phyloP scores from a whole-genome alignment of 495 filamentous ascomycete genomes.

The Glarea lozoyensis region DNA sequence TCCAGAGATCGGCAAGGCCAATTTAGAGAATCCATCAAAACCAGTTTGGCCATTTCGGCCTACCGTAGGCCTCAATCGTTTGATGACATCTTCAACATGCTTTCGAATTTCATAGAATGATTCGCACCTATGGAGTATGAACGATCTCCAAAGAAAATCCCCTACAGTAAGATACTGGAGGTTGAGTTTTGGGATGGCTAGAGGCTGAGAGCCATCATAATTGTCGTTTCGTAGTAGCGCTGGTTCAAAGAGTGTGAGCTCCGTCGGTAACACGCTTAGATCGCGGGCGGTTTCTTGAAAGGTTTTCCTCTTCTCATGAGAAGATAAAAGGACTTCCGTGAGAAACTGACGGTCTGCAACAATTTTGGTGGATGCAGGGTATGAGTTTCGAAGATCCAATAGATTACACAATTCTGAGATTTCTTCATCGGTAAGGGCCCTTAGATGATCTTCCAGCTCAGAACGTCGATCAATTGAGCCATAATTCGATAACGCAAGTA shows the following conservation, averaged over 20 bases:
- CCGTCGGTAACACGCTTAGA: slow-evolving; percentile 72
- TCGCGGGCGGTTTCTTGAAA: slow-evolving; percentile 74
- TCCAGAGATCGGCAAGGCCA: slow-evolving; percentile 81
- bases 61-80: slow-evolving; percentile 65
- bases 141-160: slow-evolving; percentile 90
- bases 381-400: slow-evolving; percentile 70
- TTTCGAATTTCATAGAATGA: slow-evolving; percentile 91
- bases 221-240: slow-evolving; percentile 76
- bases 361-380: slow-evolving; percentile 62
- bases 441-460: slow-evolving; percentile 73
- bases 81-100: slow-evolving; percentile 74
- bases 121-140: slow-evolving; percentile 82
- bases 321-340: slow-evolving; percentile 67
- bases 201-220: slow-evolving; percentile 80
- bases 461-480: slow-evolving; percentile 70
- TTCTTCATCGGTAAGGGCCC: slow-evolving; percentile 62
- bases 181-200: slow-evolving; percentile 91
- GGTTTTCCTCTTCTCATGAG: slow-evolving; percentile 66
- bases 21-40: slow-evolving; percentile 82
- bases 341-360: slow-evolving; percentile 56
- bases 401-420: slow-evolving; percentile 56
- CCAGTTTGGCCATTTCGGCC: slow-evolving; percentile 51
- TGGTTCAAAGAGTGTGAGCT: slow-evolving; percentile 74
- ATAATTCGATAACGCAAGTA: slow-evolving; percentile 88
- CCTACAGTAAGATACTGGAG: slow-evolving; percentile 92